Evolutionary conservation across 1,284 basidiomycete genomes (phyloP).

Genomic region (Mrakiaceae sp.): DNA sequence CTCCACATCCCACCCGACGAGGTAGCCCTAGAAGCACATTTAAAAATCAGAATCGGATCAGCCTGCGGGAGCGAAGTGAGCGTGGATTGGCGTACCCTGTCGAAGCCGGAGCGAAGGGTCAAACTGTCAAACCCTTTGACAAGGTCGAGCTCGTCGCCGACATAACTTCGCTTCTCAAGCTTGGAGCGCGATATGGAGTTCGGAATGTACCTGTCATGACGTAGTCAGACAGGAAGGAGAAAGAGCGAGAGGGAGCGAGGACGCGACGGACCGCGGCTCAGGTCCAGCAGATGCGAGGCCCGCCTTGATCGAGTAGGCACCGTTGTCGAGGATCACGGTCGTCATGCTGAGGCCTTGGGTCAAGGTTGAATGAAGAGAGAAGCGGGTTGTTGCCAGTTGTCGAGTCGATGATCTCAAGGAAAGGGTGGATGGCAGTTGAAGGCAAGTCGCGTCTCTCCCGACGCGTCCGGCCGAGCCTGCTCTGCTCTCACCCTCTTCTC

Average conservation of each 20-base stretch:
- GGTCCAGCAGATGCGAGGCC: constrained; percentile 38
- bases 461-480: no score
- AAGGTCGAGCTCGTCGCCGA: constrained; percentile 64
- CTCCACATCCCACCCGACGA: constrained; percentile 84
- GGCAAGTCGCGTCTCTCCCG: no score
- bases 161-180: constrained; percentile 62
- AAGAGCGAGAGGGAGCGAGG: background rate
- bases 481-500: no score
- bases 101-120: constrained; percentile 69
- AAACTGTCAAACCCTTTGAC: constrained; percentile 68
- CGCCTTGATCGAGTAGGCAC: constrained; percentile 66
- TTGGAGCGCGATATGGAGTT: constrained; percentile 73
- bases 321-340: constrained; percentile 67
- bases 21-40: constrained; percentile 52
- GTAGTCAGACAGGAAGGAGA: background rate
- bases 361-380: background rate
- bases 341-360: constrained; percentile 30
- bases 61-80: background rate
- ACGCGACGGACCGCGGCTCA: background rate
- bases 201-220: constrained; percentile 46
- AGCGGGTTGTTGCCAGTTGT: no score
- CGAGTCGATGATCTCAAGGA: no score
- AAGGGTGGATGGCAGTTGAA: no score
- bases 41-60: background rate
- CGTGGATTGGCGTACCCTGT: constrained; percentile 47